These are phyloP conservation scores for Gossypium schwendimanii DNA, from an alignment of 441 rosid genomes.

Conservation along the genomic window DNA sequence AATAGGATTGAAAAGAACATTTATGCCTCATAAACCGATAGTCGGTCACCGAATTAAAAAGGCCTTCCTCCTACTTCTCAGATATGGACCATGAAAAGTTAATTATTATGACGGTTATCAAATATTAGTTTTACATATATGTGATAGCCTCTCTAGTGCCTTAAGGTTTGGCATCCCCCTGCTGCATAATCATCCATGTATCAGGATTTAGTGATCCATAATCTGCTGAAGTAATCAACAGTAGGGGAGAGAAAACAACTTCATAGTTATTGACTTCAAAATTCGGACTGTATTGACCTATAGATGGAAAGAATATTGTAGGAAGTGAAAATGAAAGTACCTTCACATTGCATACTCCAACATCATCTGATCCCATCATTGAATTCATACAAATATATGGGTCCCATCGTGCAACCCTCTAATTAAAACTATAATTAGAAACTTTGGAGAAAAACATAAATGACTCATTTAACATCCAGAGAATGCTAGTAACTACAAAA, in stretches of 20 bases:
- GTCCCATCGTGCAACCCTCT: not conserved
- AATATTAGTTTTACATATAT: not conserved
- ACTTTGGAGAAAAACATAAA: not conserved
- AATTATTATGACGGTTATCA: not conserved
- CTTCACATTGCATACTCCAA: not conserved
- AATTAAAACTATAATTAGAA: not conserved
- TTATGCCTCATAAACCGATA: not conserved
- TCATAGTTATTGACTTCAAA: not conserved
- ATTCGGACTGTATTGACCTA: not conserved
- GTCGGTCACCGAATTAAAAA: not conserved
- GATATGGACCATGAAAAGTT: not conserved
- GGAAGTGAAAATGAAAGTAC: conserved; percentile 1
- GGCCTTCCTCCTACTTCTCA: not conserved
- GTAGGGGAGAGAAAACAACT: not conserved
- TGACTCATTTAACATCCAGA: not conserved
- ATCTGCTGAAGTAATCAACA: not conserved
- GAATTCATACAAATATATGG: not conserved
- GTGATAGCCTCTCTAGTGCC: not conserved
- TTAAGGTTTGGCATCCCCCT: not conserved
- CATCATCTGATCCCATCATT: not conserved
- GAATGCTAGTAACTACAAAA: not conserved
- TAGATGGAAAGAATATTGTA: not conserved
- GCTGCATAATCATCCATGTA: not conserved
- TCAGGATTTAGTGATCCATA: not conserved
- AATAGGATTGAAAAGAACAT: not conserved